A percentile compares a stretch with the other conserved stretches of the same genome.
Evolutionary conservation across 805 yeast species (phyloP).

Genomic region (Candida yuanshanica): DNA sequence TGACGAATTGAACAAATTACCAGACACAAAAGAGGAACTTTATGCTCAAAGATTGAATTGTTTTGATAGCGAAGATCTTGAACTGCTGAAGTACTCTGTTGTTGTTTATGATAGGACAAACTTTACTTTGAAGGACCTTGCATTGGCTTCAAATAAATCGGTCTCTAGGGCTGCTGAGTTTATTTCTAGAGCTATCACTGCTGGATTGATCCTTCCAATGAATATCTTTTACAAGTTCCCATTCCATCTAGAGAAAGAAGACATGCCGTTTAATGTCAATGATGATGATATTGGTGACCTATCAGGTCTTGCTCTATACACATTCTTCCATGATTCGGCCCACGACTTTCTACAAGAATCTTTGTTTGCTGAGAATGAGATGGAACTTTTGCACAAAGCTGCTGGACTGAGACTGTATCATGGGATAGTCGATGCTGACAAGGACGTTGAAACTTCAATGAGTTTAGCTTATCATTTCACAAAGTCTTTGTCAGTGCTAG

Average conservation of each 20-base stretch:
- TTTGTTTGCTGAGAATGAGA: conserved; percentile 23
- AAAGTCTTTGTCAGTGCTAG: conserved; percentile 9
- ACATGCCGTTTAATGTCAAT: conserved; percentile 21
- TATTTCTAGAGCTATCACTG: conserved; percentile 29
- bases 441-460: conserved; percentile 6
- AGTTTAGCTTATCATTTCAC: conserved; percentile 16
- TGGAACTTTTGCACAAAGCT: conserved; percentile 29
- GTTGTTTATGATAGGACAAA: conserved; percentile 32
- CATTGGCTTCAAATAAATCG: conserved; percentile 31
- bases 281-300: conserved; percentile 30
- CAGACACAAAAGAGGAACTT: conserved; percentile 10
- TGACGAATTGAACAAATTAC: conserved; percentile 7
- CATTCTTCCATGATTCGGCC: conserved; percentile 37
- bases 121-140: conserved; percentile 32
- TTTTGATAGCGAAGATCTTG: conserved; percentile 19
- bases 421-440: not conserved
- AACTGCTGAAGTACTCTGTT: conserved; percentile 35
- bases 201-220: conserved; percentile 31
- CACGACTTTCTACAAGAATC: conserved; percentile 27
- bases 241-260: conserved; percentile 28
- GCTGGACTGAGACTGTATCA: conserved; percentile 37
- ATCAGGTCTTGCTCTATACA: conserved; percentile 31
- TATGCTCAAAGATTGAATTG: conserved; percentile 17
- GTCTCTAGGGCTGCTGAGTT: conserved; percentile 28
- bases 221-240: conserved; percentile 43